Evolutionary conservation across 306 rosid species (phyloP), one percentile per base, ranked within the genome.

Genomic region (Medicago ruthenica): DNA sequence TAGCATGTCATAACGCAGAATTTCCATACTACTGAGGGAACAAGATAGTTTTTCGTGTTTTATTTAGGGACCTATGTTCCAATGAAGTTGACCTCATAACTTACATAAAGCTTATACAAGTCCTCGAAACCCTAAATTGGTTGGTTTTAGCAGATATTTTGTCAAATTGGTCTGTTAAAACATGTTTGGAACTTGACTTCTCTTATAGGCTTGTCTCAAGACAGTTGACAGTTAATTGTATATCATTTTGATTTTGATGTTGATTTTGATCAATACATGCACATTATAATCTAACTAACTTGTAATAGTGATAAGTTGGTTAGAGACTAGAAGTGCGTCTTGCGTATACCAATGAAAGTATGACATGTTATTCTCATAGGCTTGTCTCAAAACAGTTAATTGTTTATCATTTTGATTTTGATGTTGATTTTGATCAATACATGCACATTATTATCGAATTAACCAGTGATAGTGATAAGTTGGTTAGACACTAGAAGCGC

Each of bases 121-220:
- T 44, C 44, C 54, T 44, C 65, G 42, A 57, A 47, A 55, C 40
- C 44, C 71, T 24, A 15, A 15, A 31, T 71, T 45, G 27, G 48
- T 41, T 60, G 31, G 36, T 72, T 71, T 65, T 61, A 31, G 50
- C 70, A n/a, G 15, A 44, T 11, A 20, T 34, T n/a, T 77, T 17
- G 41, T 66, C 34, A 20, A 24, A 27, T 70, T 47, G 45, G 39
- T 72, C 20, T 34, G 17, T 64, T 47, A 18, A 37, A 48, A 50
- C 64, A 76, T 69, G 74, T 17, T 61, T 42, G 3, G n/a, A 41
- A 75, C 55, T 53, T 57, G 54, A 40, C 51, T 76, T 83, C 18
- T 80, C 66, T 50, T 9, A 55, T 71, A 47, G 73, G 34, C 24
- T 54, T 12, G 55, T 60, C 41, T 37, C 45, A 42, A 71, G 31